These are phyloP conservation scores for Fraxinus angustifolia DNA, from an alignment of 305 asterid species.

Conservation along the genomic window DNA sequence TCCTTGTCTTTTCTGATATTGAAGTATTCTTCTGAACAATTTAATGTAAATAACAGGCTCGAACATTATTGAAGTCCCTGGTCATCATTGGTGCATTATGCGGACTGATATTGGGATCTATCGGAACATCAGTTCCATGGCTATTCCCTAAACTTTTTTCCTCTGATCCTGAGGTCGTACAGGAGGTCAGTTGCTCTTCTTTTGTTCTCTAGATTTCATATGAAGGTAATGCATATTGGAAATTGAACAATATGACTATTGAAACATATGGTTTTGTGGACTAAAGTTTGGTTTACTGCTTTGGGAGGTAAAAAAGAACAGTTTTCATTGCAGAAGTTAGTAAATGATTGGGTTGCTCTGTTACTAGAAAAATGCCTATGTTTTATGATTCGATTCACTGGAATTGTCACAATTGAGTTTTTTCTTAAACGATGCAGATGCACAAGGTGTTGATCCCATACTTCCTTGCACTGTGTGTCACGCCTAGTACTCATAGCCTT, in stretches of 20 bases:
- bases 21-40: slow-evolving; percentile 17
- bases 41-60: slow-evolving; percentile 56
- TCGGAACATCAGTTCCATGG: slow-evolving; percentile 81
- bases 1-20: not conserved
- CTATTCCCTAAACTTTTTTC: slow-evolving; percentile 76
- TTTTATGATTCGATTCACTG: slow-evolving; percentile 10
- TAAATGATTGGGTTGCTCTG: slow-evolving; percentile 7
- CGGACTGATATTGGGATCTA: slow-evolving; percentile 64
- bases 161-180: slow-evolving; percentile 65
- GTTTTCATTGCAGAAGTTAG: not conserved
- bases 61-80: slow-evolving; percentile 67
- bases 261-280: slow-evolving; percentile 3
- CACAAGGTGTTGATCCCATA: slow-evolving; percentile 82
- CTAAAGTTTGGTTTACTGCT: not conserved
- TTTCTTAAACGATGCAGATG: slow-evolving; percentile 53
- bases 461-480: slow-evolving; percentile 69
- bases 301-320: not conserved
- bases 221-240: not conserved
- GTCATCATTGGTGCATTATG: slow-evolving; percentile 67
- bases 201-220: not conserved
- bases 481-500: slow-evolving; percentile 90
- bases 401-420: not conserved
- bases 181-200: slow-evolving; percentile 49
- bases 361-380: slow-evolving; percentile 9
- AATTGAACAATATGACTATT: not conserved